Percentiles rank a stretch among this genome's conserved stretches.
These are phyloP conservation scores for Cladosporium sp. DNA, from an alignment of 2,329 filamentous ascomycete genomes.

Conservation along the genomic window DNA sequence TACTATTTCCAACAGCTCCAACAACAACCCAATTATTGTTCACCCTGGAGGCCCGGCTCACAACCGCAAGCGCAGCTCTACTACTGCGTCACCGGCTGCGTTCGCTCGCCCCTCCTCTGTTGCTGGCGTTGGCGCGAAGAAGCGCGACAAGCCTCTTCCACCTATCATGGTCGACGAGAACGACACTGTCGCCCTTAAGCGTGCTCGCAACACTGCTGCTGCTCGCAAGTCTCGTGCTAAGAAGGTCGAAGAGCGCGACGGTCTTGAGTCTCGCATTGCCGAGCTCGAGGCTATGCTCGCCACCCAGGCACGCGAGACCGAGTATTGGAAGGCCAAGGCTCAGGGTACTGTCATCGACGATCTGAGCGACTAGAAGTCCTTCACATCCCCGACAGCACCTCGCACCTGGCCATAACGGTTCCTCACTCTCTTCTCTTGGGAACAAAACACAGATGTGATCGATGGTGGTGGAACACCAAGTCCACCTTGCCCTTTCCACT, in stretches of 20 bases:
- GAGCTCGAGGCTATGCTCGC: conserved; percentile 40
- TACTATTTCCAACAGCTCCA: conserved; percentile 31
- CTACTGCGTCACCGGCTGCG: conserved; percentile 39
- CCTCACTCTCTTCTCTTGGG: background rate
- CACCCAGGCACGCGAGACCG: conserved; percentile 11
- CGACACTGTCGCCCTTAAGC: conserved; percentile 81
- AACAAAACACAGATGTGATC: conserved; percentile 10
- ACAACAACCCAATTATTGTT: conserved; percentile 33
- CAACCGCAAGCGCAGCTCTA: conserved; percentile 32
- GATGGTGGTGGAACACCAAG: conserved; percentile 4
- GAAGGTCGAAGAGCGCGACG: conserved; percentile 72
- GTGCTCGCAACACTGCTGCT: conserved; percentile 87
- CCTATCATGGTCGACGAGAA: conserved; percentile 71
- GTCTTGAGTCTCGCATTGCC: conserved; percentile 67
- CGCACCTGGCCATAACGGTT: background rate
- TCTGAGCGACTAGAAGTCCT: conserved; percentile 5
- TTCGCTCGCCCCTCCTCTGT: conserved; percentile 61
- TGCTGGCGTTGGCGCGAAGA: conserved; percentile 66
- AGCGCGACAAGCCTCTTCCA: conserved; percentile 75
- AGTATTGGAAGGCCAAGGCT: conserved; percentile 15
- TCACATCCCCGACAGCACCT: background rate
- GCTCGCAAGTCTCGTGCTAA: conserved; percentile 89
- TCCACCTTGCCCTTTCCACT: background rate
- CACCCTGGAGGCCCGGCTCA: conserved; percentile 32
- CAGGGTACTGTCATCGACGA: conserved; percentile 9